Percentiles rank a stretch among this genome's conserved stretches.
phyloP scores from a whole-genome alignment of 179 eudicot genomes.

The Silene coronaria region DNA sequence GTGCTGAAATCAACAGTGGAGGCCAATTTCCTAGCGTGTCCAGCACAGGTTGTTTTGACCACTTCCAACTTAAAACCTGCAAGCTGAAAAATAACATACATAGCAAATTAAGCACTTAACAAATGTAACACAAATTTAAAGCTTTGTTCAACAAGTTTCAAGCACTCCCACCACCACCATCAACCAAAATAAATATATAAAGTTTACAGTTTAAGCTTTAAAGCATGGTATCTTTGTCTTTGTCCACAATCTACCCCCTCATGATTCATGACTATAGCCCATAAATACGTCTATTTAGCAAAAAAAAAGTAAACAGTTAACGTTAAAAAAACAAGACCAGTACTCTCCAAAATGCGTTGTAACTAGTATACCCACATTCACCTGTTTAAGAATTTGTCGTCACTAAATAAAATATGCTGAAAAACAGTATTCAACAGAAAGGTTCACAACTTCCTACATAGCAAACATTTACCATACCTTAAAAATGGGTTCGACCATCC shows the following conservation, averaged over 20 bases:
- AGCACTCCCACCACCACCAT: background rate
- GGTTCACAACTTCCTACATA: background rate
- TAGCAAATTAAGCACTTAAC: conserved; percentile 20
- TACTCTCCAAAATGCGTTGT: background rate
- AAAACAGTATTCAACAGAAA: background rate
- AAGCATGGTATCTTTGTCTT: conserved; percentile 1
- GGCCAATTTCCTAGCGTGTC: conserved; percentile 91
- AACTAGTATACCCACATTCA: background rate
- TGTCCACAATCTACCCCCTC: background rate
- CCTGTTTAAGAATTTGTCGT: background rate
- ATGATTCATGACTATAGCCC: conserved; percentile 2
- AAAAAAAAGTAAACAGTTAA: background rate
- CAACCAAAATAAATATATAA: background rate
- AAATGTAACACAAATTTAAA: background rate
- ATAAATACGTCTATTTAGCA: background rate
- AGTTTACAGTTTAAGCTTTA: background rate
- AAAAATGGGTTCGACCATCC: conserved; percentile 83
- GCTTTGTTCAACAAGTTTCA: background rate
- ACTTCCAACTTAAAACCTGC: conserved; percentile 96
- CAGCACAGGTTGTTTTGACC: conserved; percentile 89
- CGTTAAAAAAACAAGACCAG: background rate
- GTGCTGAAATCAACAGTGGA: conserved; percentile 85
- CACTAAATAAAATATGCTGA: background rate
- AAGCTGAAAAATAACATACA: conserved; percentile 57
- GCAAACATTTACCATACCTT: conserved; percentile 50